phyloP scores from a whole-genome alignment of 2,329 filamentous ascomycete species.

The Aspergillus novoparasiticus region DNA sequence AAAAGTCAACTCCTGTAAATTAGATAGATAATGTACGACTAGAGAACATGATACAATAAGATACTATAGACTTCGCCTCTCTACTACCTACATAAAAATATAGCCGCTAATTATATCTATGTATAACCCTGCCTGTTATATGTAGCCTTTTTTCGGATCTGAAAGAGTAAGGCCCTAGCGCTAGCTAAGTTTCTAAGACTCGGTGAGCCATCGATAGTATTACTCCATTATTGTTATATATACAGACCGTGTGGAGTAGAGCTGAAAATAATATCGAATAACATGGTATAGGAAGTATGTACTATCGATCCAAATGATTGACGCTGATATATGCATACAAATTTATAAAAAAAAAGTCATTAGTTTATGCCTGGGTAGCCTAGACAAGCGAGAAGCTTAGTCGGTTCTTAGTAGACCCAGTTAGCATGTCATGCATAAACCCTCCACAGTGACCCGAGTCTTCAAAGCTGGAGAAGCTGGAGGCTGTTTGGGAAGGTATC shows the following conservation, averaged over 20 bases:
- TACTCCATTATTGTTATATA: background rate
- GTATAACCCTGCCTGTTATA: background rate
- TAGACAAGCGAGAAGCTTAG: background rate
- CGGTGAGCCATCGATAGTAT: background rate
- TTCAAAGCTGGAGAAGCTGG: background rate
- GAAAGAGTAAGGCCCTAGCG: background rate
- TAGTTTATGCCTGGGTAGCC: background rate
- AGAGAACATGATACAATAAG: background rate
- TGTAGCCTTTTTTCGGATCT: background rate
- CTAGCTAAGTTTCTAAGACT: background rate
- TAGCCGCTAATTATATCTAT: background rate
- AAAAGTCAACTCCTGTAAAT: conserved; percentile 8
- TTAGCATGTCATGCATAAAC: background rate
- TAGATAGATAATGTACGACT: conserved; percentile 5
- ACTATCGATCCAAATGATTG: background rate
- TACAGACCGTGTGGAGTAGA: background rate
- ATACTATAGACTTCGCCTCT: background rate
- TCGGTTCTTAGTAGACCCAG: background rate
- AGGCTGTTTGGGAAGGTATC: background rate
- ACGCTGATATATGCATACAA: background rate
- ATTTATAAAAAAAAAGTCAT: background rate
- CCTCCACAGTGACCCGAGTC: background rate
- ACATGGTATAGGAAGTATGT: background rate
- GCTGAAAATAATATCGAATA: background rate
- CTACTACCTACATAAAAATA: background rate